Evolutionary conservation across 345 rosid species (phyloP).

Genomic region (Balakata baccata): DNA sequence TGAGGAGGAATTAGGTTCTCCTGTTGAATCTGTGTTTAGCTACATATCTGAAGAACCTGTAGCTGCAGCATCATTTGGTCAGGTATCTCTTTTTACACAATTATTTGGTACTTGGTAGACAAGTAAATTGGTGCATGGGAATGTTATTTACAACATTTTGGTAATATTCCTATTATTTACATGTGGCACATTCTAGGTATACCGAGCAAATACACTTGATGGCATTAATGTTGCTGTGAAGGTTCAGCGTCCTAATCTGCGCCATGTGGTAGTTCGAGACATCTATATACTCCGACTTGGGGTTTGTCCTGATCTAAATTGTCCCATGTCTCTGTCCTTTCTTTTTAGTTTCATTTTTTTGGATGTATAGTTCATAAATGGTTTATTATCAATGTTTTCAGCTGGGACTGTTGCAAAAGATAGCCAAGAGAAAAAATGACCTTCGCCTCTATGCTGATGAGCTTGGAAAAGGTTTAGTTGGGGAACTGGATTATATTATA

Average conservation of each 20-base stretch:
- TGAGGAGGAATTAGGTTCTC: constrained; percentile 85
- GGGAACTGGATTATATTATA: constrained; percentile 79
- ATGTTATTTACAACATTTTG: neutral
- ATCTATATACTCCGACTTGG: constrained; percentile 82
- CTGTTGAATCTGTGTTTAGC: constrained; percentile 61
- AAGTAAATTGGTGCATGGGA: neutral
- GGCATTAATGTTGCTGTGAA: constrained; percentile 81
- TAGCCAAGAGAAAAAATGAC: constrained; percentile 79
- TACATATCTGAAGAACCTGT: constrained; percentile 77
- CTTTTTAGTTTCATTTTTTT: neutral
- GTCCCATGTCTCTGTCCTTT: neutral
- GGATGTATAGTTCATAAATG: constrained; percentile 24
- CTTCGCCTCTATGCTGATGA: constrained; percentile 92
- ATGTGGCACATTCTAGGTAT: constrained; percentile 52
- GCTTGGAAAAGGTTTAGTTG: constrained; percentile 91
- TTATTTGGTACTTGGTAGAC: neutral
- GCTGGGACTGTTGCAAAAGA: constrained; percentile 82
- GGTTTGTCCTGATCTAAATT: constrained; percentile 44
- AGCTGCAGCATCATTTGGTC: constrained; percentile 97
- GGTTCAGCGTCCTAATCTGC: constrained; percentile 93
- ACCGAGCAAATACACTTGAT: constrained; percentile 67
- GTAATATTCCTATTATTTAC: constrained; percentile 7
- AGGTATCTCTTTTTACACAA: constrained; percentile 43
- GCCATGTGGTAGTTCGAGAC: constrained; percentile 80
- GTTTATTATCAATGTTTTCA: constrained; percentile 30